Conservation (phyloP, 768 basidiomycete genomes). For the Hortiboletus campestris region DNA sequence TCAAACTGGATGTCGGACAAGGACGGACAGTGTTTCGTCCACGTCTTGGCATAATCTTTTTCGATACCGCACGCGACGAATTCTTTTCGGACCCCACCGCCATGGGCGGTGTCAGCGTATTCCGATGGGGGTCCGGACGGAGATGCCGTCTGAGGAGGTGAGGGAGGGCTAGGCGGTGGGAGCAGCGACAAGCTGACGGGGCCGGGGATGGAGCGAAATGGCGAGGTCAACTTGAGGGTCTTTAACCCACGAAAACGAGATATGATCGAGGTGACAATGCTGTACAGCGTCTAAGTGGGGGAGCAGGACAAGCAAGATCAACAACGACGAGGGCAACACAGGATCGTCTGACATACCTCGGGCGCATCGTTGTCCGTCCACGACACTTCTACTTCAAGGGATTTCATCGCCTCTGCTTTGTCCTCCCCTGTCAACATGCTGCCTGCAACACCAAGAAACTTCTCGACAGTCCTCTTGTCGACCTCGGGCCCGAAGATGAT, state of each 20-base stretch:
- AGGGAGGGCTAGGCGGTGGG: conserved; percentile 2
- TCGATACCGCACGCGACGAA: conserved; percentile 29
- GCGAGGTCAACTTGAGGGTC: conserved; percentile 31
- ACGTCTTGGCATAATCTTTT: conserved; percentile 26
- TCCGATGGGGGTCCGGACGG: background rate
- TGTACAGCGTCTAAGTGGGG: conserved; percentile 24
- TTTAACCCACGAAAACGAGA: conserved; percentile 31
- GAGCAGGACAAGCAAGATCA: background rate
- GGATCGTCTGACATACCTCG: conserved; percentile 15
- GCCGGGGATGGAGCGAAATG: conserved; percentile 26
- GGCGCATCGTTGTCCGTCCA: conserved; percentile 30
- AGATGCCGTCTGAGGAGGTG: background rate
- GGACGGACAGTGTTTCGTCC: conserved; percentile 30
- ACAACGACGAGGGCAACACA: background rate
- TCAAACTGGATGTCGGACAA: conserved; percentile 29
- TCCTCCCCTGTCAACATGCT: conserved; percentile 16
- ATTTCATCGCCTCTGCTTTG: conserved; percentile 12
- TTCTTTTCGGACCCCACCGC: conserved; percentile 15
- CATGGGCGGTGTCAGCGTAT: background rate
- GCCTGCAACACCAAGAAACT: conserved; percentile 28
- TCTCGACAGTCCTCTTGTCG: conserved; percentile 33
- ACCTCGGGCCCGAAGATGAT: conserved; percentile 31
- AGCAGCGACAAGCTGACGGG: conserved; percentile 1
- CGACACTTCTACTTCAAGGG: conserved; percentile 28
- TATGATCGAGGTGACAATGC: conserved; percentile 31